Conservation (phyloP, 2,329 filamentous ascomycete species). For the Paracoccidioides lutzii region DNA sequence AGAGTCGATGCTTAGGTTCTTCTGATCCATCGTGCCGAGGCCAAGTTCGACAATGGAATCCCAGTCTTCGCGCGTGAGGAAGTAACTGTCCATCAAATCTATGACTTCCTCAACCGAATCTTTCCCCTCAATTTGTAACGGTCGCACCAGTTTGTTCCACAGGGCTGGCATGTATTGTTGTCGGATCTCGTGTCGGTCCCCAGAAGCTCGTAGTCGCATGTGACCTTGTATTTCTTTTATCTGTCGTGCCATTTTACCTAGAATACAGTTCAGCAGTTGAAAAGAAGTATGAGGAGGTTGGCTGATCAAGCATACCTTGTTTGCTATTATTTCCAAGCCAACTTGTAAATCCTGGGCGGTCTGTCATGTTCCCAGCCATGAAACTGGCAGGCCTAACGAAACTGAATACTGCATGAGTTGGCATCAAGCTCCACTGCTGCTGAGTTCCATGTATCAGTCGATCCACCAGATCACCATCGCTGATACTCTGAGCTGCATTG, state of each 20-base stretch:
- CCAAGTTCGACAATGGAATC: slow-evolving; percentile 86
- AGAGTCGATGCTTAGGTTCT: slow-evolving; percentile 61
- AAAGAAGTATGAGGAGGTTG: background rate
- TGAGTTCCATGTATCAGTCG: slow-evolving; percentile 97
- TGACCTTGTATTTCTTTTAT: slow-evolving; percentile 93
- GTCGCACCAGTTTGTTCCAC: slow-evolving; percentile 67
- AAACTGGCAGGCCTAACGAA: slow-evolving; percentile 86
- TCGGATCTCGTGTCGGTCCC: slow-evolving; percentile 82
- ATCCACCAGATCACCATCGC: slow-evolving; percentile 89
- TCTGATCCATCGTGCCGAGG: slow-evolving; percentile 69
- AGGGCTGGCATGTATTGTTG: slow-evolving; percentile 87
- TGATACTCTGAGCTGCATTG: slow-evolving; percentile 86
- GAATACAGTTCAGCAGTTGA: slow-evolving; percentile 11
- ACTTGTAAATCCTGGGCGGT: slow-evolving; percentile 62
- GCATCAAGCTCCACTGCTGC: slow-evolving; percentile 98
- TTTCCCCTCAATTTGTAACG: slow-evolving; percentile 64
- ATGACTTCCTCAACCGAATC: slow-evolving; percentile 74
- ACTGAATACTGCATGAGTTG: slow-evolving; percentile 87
- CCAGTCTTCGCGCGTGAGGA: slow-evolving; percentile 84
- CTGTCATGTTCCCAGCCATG: slow-evolving; percentile 62
- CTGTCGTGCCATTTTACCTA: slow-evolving; percentile 56
- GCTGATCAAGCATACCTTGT: slow-evolving; percentile 42
- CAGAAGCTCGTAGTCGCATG: slow-evolving; percentile 83
- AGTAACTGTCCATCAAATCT: slow-evolving; percentile 94
- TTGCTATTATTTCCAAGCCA: slow-evolving; percentile 97